Evolutionary conservation across 1,284 basidiomycete species (phyloP).

Genomic region (Somion occarium): DNA sequence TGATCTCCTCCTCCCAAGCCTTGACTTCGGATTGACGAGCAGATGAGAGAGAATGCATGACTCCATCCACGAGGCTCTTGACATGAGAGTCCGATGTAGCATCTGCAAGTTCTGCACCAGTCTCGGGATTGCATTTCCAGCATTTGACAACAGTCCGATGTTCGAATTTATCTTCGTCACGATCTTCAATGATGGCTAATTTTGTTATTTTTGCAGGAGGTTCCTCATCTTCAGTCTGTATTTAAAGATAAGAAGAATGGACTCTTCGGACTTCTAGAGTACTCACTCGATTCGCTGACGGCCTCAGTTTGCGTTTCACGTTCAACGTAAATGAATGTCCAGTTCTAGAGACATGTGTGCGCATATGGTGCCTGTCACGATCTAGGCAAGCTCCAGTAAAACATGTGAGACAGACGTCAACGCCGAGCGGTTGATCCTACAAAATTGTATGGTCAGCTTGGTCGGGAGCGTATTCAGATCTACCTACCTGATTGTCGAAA

Average conservation of each 20-base stretch:
- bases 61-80: slow-evolving; percentile 56
- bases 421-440: slow-evolving; percentile 70
- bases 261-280: background rate
- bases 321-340: slow-evolving; percentile 81
- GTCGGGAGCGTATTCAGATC: background rate
- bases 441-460: slow-evolving; percentile 5
- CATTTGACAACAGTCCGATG: slow-evolving; percentile 67
- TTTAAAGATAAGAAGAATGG: background rate
- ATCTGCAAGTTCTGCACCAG: slow-evolving; percentile 48
- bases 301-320: slow-evolving; percentile 73
- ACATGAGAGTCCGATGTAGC: slow-evolving; percentile 38
- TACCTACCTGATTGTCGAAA: slow-evolving; percentile 84
- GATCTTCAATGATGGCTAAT: slow-evolving; percentile 81
- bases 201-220: slow-evolving; percentile 86
- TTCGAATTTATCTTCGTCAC: slow-evolving; percentile 88
- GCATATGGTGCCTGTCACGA: slow-evolving; percentile 62
- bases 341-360: slow-evolving; percentile 65
- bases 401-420: slow-evolving; percentile 89
- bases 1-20: slow-evolving; percentile 96
- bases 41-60: slow-evolving; percentile 84
- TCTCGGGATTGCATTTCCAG: slow-evolving; percentile 62
- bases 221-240: slow-evolving; percentile 58
- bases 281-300: slow-evolving; percentile 63
- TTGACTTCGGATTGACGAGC: slow-evolving; percentile 92
- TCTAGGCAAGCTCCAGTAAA: slow-evolving; percentile 90